phyloP scores from a whole-genome alignment of 1,284 basidiomycete species.

The Cerrena zonata region DNA sequence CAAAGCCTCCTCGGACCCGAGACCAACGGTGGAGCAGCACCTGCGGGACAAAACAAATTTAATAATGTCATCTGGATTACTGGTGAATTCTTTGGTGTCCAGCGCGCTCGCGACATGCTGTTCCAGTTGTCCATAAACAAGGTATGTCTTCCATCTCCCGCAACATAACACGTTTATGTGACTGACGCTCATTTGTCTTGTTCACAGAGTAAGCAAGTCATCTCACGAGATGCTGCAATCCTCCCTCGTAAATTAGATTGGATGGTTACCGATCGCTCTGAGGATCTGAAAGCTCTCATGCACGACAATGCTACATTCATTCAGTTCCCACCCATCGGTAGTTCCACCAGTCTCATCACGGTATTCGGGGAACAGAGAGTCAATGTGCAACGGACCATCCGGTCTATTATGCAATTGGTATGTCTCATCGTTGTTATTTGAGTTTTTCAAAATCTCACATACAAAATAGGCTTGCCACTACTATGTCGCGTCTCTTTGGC shows the following conservation, averaged over 20 bases:
- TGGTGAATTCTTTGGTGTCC: conserved; percentile 94
- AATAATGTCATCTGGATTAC: conserved; percentile 89
- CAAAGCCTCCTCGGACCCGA: conserved; percentile 79
- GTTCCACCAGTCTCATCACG: conserved; percentile 85
- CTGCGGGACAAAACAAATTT: conserved; percentile 18
- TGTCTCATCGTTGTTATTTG: conserved; percentile 27
- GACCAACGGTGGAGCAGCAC: conserved; percentile 23
- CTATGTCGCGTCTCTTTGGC: conserved; percentile 94
- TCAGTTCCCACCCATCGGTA: conserved; percentile 86
- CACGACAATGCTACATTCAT: conserved; percentile 95
- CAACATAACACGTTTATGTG: background rate
- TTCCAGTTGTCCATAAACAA: conserved; percentile 83
- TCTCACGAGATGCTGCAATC: conserved; percentile 89
- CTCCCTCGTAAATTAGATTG: conserved; percentile 96
- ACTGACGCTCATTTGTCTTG: conserved; percentile 10
- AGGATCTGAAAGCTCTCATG: conserved; percentile 89
- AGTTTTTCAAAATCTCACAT: conserved; percentile 9
- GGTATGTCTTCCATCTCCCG: conserved; percentile 38
- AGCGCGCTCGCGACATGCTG: conserved; percentile 92
- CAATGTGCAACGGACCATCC: conserved; percentile 91
- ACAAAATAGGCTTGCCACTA: conserved; percentile 79
- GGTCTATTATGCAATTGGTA: conserved; percentile 92
- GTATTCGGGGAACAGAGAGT: conserved; percentile 93
- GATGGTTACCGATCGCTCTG: conserved; percentile 90
- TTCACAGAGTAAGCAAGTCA: conserved; percentile 80